Evolutionary conservation across 73 alveolate species (phyloP).

Genomic region (Tetrahymena elliotti): DNA sequence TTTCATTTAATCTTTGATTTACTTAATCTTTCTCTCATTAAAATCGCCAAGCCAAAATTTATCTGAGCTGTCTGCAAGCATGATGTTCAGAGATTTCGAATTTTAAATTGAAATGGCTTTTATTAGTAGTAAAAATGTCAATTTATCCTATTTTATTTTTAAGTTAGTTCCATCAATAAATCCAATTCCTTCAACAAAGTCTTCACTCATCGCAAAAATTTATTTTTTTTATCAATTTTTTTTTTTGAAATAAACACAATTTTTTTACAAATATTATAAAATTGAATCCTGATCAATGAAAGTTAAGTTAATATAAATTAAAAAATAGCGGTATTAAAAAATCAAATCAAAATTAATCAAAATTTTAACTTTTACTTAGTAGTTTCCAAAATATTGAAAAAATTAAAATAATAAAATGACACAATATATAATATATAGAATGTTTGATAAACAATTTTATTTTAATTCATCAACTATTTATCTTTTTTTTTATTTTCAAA

Average conservation of each 20-base stretch:
- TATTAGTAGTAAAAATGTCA: background rate
- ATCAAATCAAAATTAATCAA: background rate
- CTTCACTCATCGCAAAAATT: background rate
- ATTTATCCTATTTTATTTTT: background rate
- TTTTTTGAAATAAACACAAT: background rate
- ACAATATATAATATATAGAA: too few species aligned
- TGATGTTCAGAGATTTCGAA: background rate
- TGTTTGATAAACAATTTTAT: too few species aligned
- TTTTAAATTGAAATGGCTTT: background rate
- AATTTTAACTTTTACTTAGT: background rate
- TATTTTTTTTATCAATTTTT: background rate
- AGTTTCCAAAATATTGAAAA: background rate
- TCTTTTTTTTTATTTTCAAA: background rate
- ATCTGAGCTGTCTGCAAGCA: background rate
- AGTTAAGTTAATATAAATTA: background rate
- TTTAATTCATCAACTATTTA: too few species aligned
- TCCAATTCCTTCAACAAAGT: background rate
- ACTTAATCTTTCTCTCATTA: background rate
- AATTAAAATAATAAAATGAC: too few species aligned
- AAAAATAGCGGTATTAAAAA: background rate
- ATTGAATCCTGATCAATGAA: background rate
- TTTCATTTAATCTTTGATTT: background rate
- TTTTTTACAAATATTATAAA: background rate
- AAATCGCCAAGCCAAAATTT: background rate
- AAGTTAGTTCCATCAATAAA: background rate